These are phyloP conservation scores for Lizonia empirigonia DNA, from an alignment of 2,329 filamentous ascomycete genomes.

Conservation along the genomic window DNA sequence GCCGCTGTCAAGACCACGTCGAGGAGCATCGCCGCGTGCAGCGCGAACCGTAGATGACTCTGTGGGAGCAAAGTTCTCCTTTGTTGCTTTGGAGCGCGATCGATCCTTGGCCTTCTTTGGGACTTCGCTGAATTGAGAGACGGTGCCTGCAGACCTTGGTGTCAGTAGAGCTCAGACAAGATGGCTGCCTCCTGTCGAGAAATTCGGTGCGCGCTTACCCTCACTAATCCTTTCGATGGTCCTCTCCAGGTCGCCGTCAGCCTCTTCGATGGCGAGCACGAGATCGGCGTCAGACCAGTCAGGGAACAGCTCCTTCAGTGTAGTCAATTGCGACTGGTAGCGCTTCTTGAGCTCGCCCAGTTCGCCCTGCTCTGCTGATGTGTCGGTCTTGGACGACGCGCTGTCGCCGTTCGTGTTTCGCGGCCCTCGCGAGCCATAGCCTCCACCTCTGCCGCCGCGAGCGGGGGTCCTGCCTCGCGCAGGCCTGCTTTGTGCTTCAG, in stretches of 20 bases:
- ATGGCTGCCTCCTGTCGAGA: neutral
- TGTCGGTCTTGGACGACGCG: conserved; percentile 63
- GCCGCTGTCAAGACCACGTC: conserved; percentile 42
- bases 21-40: conserved; percentile 27
- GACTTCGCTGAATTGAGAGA: conserved; percentile 85
- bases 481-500: conserved; percentile 88
- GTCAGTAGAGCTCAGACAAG: conserved; percentile 14
- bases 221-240: conserved; percentile 80
- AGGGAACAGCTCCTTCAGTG: conserved; percentile 90
- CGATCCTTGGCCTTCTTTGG: conserved; percentile 73
- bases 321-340: conserved; percentile 77
- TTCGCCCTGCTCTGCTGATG: conserved; percentile 82
- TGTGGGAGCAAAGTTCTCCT: conserved; percentile 62
- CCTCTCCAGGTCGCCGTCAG: conserved; percentile 73
- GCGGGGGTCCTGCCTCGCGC: conserved; percentile 89
- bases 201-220: conserved; percentile 57
- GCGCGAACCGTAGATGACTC: conserved; percentile 44
- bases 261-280: conserved; percentile 89
- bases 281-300: conserved; percentile 96
- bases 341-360: conserved; percentile 90
- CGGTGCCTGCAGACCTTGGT: conserved; percentile 62
- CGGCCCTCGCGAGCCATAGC: conserved; percentile 62
- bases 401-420: conserved; percentile 73
- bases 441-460: conserved; percentile 77
- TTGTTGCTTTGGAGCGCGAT: conserved; percentile 69